Percentiles rank a stretch among this genome's conserved stretches.
Evolutionary conservation across 495 filamentous ascomycete genomes (phyloP).

Genomic region (Neurospora sp.): DNA sequence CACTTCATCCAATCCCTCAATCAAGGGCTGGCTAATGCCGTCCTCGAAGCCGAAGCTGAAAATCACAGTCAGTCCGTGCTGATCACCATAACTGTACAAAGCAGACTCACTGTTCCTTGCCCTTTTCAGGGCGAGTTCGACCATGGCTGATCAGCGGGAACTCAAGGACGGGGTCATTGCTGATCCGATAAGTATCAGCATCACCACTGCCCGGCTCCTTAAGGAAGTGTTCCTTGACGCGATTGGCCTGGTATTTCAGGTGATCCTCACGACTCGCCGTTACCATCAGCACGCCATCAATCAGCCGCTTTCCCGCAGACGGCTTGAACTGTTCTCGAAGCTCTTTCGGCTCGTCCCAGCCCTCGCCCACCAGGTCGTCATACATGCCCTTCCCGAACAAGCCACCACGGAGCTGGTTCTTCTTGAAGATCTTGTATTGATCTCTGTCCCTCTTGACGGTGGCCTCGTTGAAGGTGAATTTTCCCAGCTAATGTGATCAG

Average conservation of each 20-base stretch:
- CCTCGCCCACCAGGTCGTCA: neutral
- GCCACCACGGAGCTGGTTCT: neutral
- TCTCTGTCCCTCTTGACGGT: neutral
- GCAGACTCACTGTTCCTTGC: neutral
- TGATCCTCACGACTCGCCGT: neutral
- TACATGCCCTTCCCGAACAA: neutral
- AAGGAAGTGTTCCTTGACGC: neutral
- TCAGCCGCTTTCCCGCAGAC: neutral
- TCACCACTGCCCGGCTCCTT: neutral
- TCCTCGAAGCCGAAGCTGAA: constrained; percentile 3
- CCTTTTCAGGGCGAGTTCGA: neutral
- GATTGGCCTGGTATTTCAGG: neutral
- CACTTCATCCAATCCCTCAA: neutral
- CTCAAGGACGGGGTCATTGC: neutral
- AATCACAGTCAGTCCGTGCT: neutral
- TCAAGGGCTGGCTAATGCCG: constrained; percentile 2
- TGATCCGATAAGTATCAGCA: neutral
- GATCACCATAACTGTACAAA: neutral
- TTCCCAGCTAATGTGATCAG: neutral
- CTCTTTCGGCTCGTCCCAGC: neutral
- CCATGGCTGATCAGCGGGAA: neutral
- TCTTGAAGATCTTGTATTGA: neutral
- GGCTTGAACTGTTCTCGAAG: neutral
- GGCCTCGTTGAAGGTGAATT: neutral
- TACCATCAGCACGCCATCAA: constrained; percentile 2